phyloP scores from a whole-genome alignment of 1,284 basidiomycete genomes.

The Irpex sp. region DNA sequence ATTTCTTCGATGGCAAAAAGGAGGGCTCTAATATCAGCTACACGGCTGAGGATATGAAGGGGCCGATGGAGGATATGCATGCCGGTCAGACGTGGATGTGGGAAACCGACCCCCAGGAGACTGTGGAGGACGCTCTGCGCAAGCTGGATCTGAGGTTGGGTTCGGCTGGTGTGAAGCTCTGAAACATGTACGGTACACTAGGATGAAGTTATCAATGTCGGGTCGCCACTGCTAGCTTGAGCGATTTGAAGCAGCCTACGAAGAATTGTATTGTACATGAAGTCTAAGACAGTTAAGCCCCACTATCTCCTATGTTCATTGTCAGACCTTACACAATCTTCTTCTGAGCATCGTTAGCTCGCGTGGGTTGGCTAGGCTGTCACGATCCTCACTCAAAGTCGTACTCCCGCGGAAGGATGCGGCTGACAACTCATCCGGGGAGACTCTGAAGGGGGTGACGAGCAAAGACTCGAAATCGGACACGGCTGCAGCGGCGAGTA shows the following conservation, averaged over 20 bases:
- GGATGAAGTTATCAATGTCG: too few relatives aligned
- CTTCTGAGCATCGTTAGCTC: neutral
- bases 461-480: neutral
- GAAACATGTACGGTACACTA: neutral
- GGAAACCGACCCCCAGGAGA: neutral
- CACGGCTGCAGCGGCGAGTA: neutral
- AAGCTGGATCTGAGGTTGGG: neutral
- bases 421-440: neutral
- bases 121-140: neutral
- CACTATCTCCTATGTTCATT: too few relatives aligned
- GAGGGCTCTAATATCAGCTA: neutral
- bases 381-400: neutral
- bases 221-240: too few relatives aligned
- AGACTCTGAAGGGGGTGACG: neutral
- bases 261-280: too few relatives aligned
- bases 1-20: neutral
- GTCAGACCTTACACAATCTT: too few relatives aligned
- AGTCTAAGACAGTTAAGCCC: too few relatives aligned
- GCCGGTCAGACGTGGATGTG: neutral
- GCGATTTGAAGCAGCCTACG: too few relatives aligned
- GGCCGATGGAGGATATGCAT: neutral
- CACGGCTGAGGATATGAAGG: neutral
- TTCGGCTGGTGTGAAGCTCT: neutral
- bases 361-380: neutral
- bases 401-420: neutral